These are phyloP conservation scores for Microcyclospora pomicola DNA, from an alignment of 2,329 filamentous ascomycete species.

Conservation along the genomic window DNA sequence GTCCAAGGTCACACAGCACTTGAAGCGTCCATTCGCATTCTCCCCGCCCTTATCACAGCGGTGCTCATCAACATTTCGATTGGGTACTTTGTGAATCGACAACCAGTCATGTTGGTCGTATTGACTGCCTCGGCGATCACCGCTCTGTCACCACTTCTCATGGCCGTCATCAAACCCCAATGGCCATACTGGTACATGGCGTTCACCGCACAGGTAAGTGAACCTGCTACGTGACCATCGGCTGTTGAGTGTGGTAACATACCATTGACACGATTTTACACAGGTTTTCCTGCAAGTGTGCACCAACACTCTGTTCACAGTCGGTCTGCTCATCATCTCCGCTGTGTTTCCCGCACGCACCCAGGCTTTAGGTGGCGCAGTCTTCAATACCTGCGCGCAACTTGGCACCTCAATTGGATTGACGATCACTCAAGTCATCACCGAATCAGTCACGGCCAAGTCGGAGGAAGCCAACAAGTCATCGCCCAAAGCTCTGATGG, in stretches of 20 bases:
- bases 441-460: slow-evolving; percentile 13
- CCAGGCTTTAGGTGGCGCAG: slow-evolving; percentile 32
- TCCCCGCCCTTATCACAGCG: slow-evolving; percentile 34
- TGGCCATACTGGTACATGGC: slow-evolving; percentile 34
- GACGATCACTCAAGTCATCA: slow-evolving; percentile 26
- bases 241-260: background rate
- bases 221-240: background rate
- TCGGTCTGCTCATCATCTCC: slow-evolving; percentile 31
- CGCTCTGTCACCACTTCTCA: slow-evolving; percentile 29
- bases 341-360: slow-evolving; percentile 26
- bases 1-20: slow-evolving; percentile 11
- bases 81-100: slow-evolving; percentile 11
- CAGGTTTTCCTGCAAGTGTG: slow-evolving; percentile 4
- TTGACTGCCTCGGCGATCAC: slow-evolving; percentile 5
- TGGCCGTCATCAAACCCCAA: slow-evolving; percentile 33
- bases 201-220: slow-evolving; percentile 10
- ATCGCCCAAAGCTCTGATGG: slow-evolving; percentile 17
- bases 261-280: background rate
- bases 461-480: slow-evolving; percentile 14
- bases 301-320: slow-evolving; percentile 25
- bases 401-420: slow-evolving; percentile 29
- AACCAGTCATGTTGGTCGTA: slow-evolving; percentile 6
- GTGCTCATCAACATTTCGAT: slow-evolving; percentile 24
- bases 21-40: slow-evolving; percentile 24
- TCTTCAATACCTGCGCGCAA: slow-evolving; percentile 33